A percentile compares a stretch with the other conserved stretches of the same genome.
These are phyloP conservation scores for Botrytis galanthina DNA, from an alignment of 2,329 filamentous ascomycete genomes.

Conservation along the genomic window DNA sequence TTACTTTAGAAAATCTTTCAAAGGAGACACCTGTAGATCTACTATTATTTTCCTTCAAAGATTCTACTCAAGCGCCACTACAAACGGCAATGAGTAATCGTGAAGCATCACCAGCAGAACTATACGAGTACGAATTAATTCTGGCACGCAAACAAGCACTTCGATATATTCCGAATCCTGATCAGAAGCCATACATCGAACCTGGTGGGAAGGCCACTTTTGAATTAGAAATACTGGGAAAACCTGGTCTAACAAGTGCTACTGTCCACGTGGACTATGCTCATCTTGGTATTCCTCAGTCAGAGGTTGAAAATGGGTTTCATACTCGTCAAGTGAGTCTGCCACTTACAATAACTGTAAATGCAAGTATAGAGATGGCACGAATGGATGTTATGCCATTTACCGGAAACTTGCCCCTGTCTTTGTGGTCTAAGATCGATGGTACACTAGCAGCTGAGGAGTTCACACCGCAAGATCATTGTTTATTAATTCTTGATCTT, in stretches of 20 bases:
- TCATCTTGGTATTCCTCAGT: slow-evolving; percentile 67
- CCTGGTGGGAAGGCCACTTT: slow-evolving; percentile 69
- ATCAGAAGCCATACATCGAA: slow-evolving; percentile 57
- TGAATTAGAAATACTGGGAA: slow-evolving; percentile 80
- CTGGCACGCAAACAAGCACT: slow-evolving; percentile 72
- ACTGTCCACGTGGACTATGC: slow-evolving; percentile 85
- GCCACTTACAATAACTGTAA: slow-evolving; percentile 84
- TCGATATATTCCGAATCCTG: slow-evolving; percentile 51
- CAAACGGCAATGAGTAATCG: slow-evolving; percentile 73
- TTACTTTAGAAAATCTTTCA: slow-evolving; percentile 79
- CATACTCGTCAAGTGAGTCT: slow-evolving; percentile 81
- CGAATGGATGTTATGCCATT: slow-evolving; percentile 78
- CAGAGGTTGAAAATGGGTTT: slow-evolving; percentile 69
- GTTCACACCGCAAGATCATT: slow-evolving; percentile 61
- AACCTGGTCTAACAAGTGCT: slow-evolving; percentile 77
- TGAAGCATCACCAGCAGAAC: slow-evolving; percentile 72
- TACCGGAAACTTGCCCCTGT: slow-evolving; percentile 60
- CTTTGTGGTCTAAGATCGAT: slow-evolving; percentile 53
- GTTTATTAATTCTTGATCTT: slow-evolving; percentile 77
- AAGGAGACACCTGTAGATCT: slow-evolving; percentile 72
- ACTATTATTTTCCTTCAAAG: slow-evolving; percentile 82
- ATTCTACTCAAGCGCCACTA: slow-evolving; percentile 77
- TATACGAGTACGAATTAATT: slow-evolving; percentile 83
- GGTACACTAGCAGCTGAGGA: slow-evolving; percentile 36
- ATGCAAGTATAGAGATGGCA: slow-evolving; percentile 80